A percentile compares a stretch with the other conserved stretches of the same genome.
Evolutionary conservation across 1,284 basidiomycete genomes (phyloP).

Genomic region (Coriolopsis trogii): DNA sequence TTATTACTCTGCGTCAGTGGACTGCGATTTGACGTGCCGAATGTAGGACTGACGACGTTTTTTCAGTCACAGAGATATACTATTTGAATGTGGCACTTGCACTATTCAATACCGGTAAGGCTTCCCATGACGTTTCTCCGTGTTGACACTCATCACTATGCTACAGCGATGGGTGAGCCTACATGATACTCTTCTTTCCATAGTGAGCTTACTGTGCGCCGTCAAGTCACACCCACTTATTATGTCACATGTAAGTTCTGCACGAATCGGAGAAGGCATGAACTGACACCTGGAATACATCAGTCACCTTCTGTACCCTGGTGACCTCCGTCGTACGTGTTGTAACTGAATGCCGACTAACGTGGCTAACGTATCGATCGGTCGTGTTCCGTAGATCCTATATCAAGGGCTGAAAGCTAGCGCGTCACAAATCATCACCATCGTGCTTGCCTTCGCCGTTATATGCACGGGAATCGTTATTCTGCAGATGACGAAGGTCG

Average conservation of each 20-base stretch:
- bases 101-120: slow-evolving; percentile 60
- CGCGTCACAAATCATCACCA: slow-evolving; percentile 55
- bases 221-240: slow-evolving; percentile 57
- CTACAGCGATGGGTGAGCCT: slow-evolving; percentile 37
- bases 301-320: slow-evolving; percentile 59
- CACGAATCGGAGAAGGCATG: not conserved
- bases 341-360: too few relatives aligned
- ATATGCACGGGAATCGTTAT: slow-evolving; percentile 63
- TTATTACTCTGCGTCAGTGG: slow-evolving; percentile 48
- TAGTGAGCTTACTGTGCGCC: slow-evolving; percentile 12
- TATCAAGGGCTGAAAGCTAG: slow-evolving; percentile 67
- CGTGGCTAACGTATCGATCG: too few relatives aligned
- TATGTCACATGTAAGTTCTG: slow-evolving; percentile 51
- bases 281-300: not conserved
- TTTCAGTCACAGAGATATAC: slow-evolving; percentile 57
- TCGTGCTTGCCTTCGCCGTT: slow-evolving; percentile 61
- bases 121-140: not conserved
- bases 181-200: slow-evolving; percentile 29
- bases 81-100: slow-evolving; percentile 74
- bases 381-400: slow-evolving; percentile 50
- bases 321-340: slow-evolving; percentile 47
- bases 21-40: not conserved
- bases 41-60: not conserved
- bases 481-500: slow-evolving; percentile 69
- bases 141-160: not conserved